A percentile compares a stretch with the other conserved stretches of the same genome.
Conservation (phyloP, 2,329 filamentous ascomycete genomes). For the Aaosphaeria arxii region DNA sequence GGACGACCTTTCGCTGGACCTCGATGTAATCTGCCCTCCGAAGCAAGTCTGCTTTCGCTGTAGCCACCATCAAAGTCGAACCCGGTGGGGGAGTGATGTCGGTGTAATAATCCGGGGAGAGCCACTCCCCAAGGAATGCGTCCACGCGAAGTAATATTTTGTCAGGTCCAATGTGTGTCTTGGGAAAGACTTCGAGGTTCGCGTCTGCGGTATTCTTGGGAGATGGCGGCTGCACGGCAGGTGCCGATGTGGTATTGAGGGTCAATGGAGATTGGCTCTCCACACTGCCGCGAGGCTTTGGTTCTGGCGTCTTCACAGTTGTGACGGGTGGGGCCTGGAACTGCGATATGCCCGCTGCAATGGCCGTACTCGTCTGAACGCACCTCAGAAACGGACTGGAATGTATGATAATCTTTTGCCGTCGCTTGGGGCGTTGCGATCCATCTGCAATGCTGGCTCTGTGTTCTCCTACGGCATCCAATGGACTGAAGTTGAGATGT, state of each 20-base stretch:
- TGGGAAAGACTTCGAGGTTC: conserved; percentile 31
- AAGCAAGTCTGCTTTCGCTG: conserved; percentile 83
- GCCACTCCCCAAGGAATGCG: conserved; percentile 92
- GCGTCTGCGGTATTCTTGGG: conserved; percentile 37
- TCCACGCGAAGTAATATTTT: conserved; percentile 68
- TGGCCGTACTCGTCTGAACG: conserved; percentile 85
- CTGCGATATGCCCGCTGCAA: conserved; percentile 79
- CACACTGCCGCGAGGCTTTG: conserved; percentile 5
- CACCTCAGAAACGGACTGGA: conserved; percentile 93
- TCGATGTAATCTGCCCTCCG: conserved; percentile 67
- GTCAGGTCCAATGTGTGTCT: conserved; percentile 32
- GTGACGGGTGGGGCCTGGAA: conserved; percentile 43
- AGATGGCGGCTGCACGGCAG: conserved; percentile 17
- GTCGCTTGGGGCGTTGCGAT: conserved; percentile 52
- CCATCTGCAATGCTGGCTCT: conserved; percentile 2
- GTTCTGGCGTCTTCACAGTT: conserved; percentile 15
- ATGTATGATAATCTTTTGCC: conserved; percentile 80
- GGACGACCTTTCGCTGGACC: conserved; percentile 28
- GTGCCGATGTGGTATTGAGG: conserved; percentile 6
- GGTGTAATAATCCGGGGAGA: conserved; percentile 90
- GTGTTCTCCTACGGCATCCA: conserved; percentile 11
- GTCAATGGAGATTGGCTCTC: conserved; percentile 7
- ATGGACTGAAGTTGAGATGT: conserved; percentile 17
- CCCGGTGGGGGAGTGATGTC: conserved; percentile 84
- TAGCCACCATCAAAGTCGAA: conserved; percentile 81